phyloP scores from a whole-genome alignment of 371 early-diverging fungal species.

The Capniomyces stellatus region DNA sequence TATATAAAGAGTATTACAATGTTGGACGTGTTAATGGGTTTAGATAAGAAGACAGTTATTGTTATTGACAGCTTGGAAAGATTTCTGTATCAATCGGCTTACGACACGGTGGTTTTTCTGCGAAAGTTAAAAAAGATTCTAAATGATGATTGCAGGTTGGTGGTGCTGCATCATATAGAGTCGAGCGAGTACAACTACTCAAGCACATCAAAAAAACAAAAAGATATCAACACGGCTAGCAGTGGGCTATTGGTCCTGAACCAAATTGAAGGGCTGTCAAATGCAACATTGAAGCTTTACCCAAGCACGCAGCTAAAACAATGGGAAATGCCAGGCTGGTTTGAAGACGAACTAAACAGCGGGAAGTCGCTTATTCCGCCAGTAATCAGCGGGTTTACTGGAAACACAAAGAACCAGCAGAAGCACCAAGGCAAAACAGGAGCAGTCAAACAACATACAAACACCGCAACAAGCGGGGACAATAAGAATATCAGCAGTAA shows the following conservation, averaged over 20 bases:
- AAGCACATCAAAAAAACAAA: no score
- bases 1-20: not conserved
- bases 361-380: not conserved
- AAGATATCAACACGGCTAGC: no score
- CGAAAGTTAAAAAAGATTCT: not conserved
- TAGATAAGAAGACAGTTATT: not conserved
- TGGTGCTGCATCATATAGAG: not conserved
- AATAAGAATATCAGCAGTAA: not conserved
- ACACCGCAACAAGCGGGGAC: not conserved
- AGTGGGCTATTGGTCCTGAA: no score
- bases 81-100: not conserved
- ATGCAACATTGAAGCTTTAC: not conserved
- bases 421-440: no score
- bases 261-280: not conserved
- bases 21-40: not conserved
- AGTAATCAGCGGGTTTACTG: no score
- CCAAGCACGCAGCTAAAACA: not conserved
- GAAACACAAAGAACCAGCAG: no score
- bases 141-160: not conserved
- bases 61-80: conserved; percentile 2
- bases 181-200: not conserved
- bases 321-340: conserved; percentile 2
- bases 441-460: not conserved
- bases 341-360: not conserved
- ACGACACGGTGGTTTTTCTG: not conserved